Evolutionary conservation across 2,329 filamentous ascomycete species (phyloP).

Genomic region (Cladosporium sp.): DNA sequence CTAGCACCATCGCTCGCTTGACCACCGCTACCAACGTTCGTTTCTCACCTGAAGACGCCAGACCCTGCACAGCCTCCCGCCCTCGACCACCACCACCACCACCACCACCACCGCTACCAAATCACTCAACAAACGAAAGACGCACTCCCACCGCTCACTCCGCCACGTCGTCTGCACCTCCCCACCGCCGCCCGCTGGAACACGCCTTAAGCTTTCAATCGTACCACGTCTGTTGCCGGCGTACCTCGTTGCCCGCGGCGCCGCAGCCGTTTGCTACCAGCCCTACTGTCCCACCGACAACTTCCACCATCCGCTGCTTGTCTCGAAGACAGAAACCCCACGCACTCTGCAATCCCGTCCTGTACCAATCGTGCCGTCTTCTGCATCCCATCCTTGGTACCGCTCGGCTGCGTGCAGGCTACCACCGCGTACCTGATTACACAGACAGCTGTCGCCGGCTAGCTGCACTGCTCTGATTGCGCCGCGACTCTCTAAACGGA

Average conservation of each 20-base stretch:
- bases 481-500: background rate
- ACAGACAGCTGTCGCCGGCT: slow-evolving; percentile 14
- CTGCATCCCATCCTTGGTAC: background rate
- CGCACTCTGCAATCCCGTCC: background rate
- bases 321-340: background rate
- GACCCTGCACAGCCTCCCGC: background rate
- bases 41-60: slow-evolving; percentile 13
- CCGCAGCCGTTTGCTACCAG: slow-evolving; percentile 4
- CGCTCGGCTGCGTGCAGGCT: slow-evolving; percentile 7
- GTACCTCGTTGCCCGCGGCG: background rate
- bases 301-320: background rate
- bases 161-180: background rate
- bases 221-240: background rate
- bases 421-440: background rate
- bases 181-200: background rate
- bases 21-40: slow-evolving; percentile 12
- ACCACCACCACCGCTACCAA: background rate
- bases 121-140: background rate
- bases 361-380: background rate
- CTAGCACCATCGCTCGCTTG: slow-evolving; percentile 10
- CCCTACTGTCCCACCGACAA: slow-evolving; percentile 4
- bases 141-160: background rate
- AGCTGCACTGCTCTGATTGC: slow-evolving; percentile 8
- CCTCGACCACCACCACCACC: background rate
- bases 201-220: background rate